Conservation (phyloP, 202 grass and related monocot genomes). For the Miscanthus sacchariflorus region DNA sequence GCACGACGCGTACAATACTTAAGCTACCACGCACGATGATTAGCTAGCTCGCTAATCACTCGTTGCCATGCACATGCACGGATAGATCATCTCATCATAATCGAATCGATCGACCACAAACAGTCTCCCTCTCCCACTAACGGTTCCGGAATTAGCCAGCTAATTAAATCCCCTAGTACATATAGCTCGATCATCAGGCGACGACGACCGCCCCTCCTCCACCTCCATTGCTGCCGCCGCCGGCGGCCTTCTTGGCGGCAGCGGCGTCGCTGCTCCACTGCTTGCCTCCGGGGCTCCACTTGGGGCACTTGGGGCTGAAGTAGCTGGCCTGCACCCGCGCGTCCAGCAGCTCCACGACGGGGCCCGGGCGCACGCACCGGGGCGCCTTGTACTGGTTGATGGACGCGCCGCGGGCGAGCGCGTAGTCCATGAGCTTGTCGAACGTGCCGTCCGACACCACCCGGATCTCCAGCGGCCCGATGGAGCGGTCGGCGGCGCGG, state of each 20-base stretch:
- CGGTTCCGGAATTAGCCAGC: background rate
- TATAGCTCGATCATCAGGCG: background rate
- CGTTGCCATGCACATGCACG: background rate
- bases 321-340: slow-evolving; percentile 60
- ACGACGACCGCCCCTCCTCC: background rate
- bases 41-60: slow-evolving; percentile 33
- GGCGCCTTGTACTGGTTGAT: slow-evolving; percentile 99
- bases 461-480: slow-evolving; percentile 91
- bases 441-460: slow-evolving; percentile 86
- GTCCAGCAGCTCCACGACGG: slow-evolving; percentile 84
- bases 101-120: background rate
- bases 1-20: slow-evolving; percentile 37
- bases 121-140: no score
- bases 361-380: slow-evolving; percentile 75
- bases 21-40: slow-evolving; percentile 23
- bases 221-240: background rate
- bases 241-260: background rate
- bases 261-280: slow-evolving; percentile 55
- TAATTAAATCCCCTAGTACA: background rate
- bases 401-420: slow-evolving; percentile 76
- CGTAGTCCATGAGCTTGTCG: slow-evolving; percentile 97
- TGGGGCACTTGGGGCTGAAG: slow-evolving; percentile 89
- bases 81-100: background rate
- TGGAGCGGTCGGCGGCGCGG: slow-evolving; percentile 80
- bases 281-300: slow-evolving; percentile 73